Base-by-base conservation (phyloP, 257 asterid genomes). In the Linaria vulgaris region DNA sequence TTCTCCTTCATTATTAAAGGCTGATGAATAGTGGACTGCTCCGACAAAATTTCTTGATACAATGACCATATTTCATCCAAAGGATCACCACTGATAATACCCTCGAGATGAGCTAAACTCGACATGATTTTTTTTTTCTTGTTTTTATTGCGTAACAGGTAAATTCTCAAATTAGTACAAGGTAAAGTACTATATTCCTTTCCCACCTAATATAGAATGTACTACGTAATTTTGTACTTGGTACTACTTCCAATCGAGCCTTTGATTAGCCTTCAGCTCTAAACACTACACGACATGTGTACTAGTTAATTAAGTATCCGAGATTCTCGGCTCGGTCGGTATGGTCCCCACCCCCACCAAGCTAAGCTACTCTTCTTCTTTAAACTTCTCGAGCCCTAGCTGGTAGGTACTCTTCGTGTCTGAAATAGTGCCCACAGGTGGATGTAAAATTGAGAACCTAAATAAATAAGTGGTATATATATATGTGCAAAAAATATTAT, bases 331-430 rank as follows among this genome's bases (percentile, higher is more conserved):
- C 25, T 60, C 13, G 23, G 54, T 50, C 37, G 52, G 52, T 23
- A 0, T 7, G 20, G 37, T 8, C 39, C 10, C 50, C 4, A 13
- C n/a, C 50, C 4, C 19, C 11, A 12, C 53, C 24, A 3, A 30
- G 37, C 37, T 30, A 30, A n/a, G n/a, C n/a, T n/a, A n/a, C n/a
- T n/a, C 37, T 6, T 6, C 37, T 30, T 6, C 6, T 44, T 55
- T 43, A 34, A 65, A 65, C 41, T 38, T 52, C 30, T 34, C 31
- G 54, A 66, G 55, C 71, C 71, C 71, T 66, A 53, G 55, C 38
- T 66, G 6, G 34, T n/a, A n/a, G n/a, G n/a, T n/a, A n/a, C n/a
- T 6, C 41, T 48, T 44, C 43, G 12, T 12, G 6, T 51, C 5
- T 2, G 37, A 30, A 30, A 30, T 30, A 6, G 37, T 30, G 37